phyloP scores from a whole-genome alignment of 805 yeast genomes.

The Ogataea siamensis region DNA sequence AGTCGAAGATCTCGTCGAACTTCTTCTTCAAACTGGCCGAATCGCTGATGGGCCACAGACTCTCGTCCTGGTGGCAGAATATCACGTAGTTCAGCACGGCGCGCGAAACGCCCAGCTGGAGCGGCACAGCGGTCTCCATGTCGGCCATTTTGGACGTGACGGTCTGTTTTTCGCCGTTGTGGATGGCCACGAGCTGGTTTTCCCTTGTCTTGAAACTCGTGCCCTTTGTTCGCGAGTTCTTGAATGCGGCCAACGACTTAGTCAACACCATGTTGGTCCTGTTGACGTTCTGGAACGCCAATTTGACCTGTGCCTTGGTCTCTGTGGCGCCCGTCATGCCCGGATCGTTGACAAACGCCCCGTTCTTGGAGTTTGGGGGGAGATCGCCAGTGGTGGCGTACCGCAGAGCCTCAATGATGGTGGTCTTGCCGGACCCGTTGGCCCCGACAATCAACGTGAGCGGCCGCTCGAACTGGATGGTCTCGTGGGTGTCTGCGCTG shows the following conservation, averaged over 20 bases:
- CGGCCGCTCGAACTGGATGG: constrained; percentile 87
- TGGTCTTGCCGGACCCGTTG: constrained; percentile 96
- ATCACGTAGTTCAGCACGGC: constrained; percentile 89
- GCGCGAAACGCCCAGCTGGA: constrained; percentile 80
- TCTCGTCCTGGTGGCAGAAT: constrained; percentile 97
- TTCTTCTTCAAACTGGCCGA: constrained; percentile 85
- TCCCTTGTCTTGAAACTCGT: constrained; percentile 84
- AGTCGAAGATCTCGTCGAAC: constrained; percentile 96
- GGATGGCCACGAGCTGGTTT: constrained; percentile 73
- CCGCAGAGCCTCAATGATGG: constrained; percentile 89
- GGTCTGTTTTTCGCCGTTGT: constrained; percentile 66
- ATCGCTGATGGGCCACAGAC: constrained; percentile 94
- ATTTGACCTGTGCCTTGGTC: constrained; percentile 85
- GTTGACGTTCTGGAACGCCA: constrained; percentile 74
- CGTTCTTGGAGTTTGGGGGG: constrained; percentile 95
- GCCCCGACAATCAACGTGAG: constrained; percentile 92
- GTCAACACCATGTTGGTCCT: constrained; percentile 82
- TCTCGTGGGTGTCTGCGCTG: constrained; percentile 78
- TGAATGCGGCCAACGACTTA: constrained; percentile 72
- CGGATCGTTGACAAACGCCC: constrained; percentile 95
- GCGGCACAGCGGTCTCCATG: constrained; percentile 77
- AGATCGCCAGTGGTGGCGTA: constrained; percentile 94
- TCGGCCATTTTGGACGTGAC: constrained; percentile 81
- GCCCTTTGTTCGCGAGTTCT: constrained; percentile 50
- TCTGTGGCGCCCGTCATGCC: constrained; percentile 69